A percentile compares a stretch with the other conserved stretches of the same genome.
Conservation (phyloP, 1,284 basidiomycete genomes). For the Tilletia caries region DNA sequence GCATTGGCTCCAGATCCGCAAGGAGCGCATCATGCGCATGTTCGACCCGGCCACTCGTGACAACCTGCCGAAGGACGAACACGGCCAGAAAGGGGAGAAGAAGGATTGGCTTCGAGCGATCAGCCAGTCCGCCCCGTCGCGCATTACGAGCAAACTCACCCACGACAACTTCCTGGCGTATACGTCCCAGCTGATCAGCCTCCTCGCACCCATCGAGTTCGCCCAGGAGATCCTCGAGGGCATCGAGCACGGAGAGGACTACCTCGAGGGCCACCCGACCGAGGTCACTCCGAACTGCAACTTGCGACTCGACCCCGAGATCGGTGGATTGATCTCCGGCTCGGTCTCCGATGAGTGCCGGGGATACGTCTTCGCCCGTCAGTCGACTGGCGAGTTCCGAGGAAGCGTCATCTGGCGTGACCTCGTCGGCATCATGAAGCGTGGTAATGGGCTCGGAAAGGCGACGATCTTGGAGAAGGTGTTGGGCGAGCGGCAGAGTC, state of each 20-base stretch:
- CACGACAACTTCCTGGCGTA: background rate
- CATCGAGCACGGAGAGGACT: background rate
- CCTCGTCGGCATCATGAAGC: background rate
- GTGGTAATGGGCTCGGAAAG: too few relatives aligned
- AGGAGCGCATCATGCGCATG: background rate
- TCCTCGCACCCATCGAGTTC: background rate
- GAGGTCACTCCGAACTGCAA: background rate
- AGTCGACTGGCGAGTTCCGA: background rate
- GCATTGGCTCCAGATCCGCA: background rate
- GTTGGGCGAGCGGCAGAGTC: too few relatives aligned
- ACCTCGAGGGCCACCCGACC: background rate
- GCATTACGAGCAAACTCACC: background rate
- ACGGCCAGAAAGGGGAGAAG: background rate
- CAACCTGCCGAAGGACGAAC: background rate
- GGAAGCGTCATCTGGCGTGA: background rate
- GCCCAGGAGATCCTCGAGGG: background rate
- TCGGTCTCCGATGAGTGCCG: background rate
- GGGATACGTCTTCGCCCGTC: background rate
- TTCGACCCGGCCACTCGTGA: background rate
- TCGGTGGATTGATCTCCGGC: background rate
- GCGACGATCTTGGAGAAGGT: too few relatives aligned
- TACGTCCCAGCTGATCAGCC: too few relatives aligned
- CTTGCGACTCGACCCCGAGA: background rate
- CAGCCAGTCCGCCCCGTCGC: background rate
- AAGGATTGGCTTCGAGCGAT: background rate